Evolutionary conservation across 2,329 filamentous ascomycete species (phyloP).

Genomic region (Leptographium lundbergii): DNA sequence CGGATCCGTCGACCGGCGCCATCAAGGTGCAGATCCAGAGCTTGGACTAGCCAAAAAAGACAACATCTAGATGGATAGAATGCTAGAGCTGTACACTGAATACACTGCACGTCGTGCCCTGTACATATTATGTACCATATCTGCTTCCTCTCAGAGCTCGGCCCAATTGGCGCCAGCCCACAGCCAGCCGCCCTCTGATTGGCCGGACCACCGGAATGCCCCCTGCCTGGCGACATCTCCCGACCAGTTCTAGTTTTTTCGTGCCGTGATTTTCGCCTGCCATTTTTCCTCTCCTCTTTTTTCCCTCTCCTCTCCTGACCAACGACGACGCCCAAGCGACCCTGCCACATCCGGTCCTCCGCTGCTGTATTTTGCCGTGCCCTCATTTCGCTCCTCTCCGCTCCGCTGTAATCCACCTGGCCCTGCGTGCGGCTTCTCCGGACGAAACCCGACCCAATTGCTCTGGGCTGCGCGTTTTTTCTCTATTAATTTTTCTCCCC

Average conservation of each 20-base stretch:
- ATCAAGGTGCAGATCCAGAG: conserved; percentile 96
- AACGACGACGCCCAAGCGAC: neutral
- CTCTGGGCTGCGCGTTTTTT: neutral
- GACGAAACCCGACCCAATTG: neutral
- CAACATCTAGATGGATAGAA: too few species aligned
- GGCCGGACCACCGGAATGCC: conserved; percentile 12
- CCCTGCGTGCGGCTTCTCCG: neutral
- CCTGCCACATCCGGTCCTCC: neutral
- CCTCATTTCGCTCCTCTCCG: neutral
- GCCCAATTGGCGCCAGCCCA: neutral
- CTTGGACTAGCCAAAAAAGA: conserved; percentile 34
- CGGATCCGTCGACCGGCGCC: conserved; percentile 80
- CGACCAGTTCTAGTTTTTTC: conserved; percentile 15
- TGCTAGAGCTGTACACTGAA: too few species aligned
- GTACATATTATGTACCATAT: too few species aligned
- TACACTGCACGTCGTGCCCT: too few species aligned
- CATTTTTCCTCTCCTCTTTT: neutral
- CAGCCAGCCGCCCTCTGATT: conserved; percentile 10
- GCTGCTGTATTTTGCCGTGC: neutral
- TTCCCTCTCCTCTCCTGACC: neutral
- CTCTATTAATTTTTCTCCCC: neutral
- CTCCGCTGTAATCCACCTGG: too few species aligned
- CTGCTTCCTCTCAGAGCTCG: neutral
- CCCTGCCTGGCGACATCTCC: conserved; percentile 19
- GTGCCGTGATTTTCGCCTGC: conserved; percentile 2